phyloP scores from a whole-genome alignment of 2,329 filamentous ascomycete species.

The Paraphoma sp. region DNA sequence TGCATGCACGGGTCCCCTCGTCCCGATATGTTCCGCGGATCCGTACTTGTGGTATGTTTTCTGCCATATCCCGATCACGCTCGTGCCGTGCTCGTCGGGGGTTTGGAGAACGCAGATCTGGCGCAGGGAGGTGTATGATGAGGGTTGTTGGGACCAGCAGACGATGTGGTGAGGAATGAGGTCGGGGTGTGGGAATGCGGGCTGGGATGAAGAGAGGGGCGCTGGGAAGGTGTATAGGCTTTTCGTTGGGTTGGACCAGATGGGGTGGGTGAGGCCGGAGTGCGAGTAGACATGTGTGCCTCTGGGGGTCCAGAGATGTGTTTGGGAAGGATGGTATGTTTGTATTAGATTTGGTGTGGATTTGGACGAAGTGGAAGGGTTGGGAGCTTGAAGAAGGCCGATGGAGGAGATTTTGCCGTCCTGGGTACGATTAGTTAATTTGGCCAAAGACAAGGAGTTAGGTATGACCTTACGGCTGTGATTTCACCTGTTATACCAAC shows the following conservation, averaged over 20 bases:
- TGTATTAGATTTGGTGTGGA: background rate
- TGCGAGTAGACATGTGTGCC: background rate
- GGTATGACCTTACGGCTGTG: constrained; percentile 4
- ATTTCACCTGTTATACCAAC: constrained; percentile 15
- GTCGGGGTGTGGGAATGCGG: constrained; percentile 6
- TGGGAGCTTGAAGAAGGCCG: constrained; percentile 16
- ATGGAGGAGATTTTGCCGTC: constrained; percentile 14
- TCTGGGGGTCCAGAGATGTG: constrained; percentile 5
- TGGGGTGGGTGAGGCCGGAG: background rate
- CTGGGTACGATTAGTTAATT: constrained; percentile 1
- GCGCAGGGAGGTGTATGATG: background rate
- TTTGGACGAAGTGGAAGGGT: background rate
- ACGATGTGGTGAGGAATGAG: constrained; percentile 11
- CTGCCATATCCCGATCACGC: background rate
- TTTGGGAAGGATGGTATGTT: constrained; percentile 3
- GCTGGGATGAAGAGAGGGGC: background rate
- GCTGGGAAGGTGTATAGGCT: constrained; percentile 2
- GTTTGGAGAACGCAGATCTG: constrained; percentile 11
- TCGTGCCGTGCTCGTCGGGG: background rate
- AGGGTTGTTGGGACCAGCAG: constrained; percentile 11
- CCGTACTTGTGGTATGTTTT: background rate
- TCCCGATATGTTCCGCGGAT: background rate
- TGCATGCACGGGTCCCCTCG: background rate
- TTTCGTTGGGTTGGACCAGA: constrained; percentile 5
- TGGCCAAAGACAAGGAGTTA: background rate